A percentile compares a stretch with the other conserved stretches of the same genome.
Evolutionary conservation across 2,329 filamentous ascomycete genomes (phyloP).

Genomic region (Epichloe bromicola): DNA sequence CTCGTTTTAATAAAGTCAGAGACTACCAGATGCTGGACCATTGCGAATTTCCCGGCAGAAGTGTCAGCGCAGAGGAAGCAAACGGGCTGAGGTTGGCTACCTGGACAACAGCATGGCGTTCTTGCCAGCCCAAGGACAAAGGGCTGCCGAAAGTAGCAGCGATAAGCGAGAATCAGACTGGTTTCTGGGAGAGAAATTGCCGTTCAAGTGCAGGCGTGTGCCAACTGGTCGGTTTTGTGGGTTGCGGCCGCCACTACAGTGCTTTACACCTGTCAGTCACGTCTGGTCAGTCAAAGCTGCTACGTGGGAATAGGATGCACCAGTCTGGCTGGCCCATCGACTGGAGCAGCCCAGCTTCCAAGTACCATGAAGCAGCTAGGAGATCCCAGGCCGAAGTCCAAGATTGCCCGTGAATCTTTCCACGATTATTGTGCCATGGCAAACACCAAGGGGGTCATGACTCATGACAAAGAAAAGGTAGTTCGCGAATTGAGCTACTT

Average conservation of each 20-base stretch:
- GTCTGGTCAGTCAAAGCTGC: neutral
- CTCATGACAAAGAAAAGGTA: neutral
- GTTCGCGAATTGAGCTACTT: neutral
- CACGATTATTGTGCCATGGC: neutral
- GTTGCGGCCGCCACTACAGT: neutral
- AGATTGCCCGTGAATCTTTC: too few relatives aligned
- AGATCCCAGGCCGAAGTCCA: too few relatives aligned
- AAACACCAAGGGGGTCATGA: neutral
- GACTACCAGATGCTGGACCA: neutral
- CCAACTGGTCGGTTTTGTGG: neutral
- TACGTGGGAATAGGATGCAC: neutral
- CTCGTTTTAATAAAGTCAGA: neutral
- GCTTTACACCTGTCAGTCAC: conserved; percentile 1
- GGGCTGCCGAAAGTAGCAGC: conserved; percentile 3
- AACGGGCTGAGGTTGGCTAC: neutral
- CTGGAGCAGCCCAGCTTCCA: neutral
- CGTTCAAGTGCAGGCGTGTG: neutral
- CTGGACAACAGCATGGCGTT: conserved; percentile 1
- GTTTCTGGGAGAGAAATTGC: neutral
- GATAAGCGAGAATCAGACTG: conserved; percentile 4
- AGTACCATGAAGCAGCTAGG: neutral
- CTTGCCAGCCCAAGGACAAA: conserved; percentile 1
- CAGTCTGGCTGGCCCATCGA: neutral
- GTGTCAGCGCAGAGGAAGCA: neutral
- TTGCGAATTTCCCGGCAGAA: neutral